Evolutionary conservation across 192 early-diverging fungal genomes (phyloP).

Genomic region (Podila clonocystis): DNA sequence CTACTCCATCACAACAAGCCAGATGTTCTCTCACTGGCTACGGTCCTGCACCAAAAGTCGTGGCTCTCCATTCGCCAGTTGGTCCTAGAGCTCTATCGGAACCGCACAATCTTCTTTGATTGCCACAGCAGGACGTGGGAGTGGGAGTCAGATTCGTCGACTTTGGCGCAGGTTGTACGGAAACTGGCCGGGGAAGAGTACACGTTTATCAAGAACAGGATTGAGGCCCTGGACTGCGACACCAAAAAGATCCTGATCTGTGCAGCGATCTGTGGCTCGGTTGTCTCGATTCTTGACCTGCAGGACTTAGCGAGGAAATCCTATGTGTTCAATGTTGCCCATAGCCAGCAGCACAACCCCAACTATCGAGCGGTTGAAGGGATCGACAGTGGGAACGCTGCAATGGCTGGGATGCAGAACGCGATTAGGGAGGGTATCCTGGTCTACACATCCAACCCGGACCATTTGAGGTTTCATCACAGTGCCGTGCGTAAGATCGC

Average conservation of each 20-base stretch:
- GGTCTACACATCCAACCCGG: slow-evolving; percentile 30
- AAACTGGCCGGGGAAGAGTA: slow-evolving; percentile 46
- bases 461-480: slow-evolving; percentile 32
- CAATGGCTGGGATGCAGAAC: slow-evolving; percentile 44
- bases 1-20: slow-evolving; percentile 22
- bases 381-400: slow-evolving; percentile 16
- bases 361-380: background rate
- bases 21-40: slow-evolving; percentile 27
- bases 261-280: slow-evolving; percentile 33
- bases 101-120: slow-evolving; percentile 35
- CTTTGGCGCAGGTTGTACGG: slow-evolving; percentile 24
- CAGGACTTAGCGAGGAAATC: slow-evolving; percentile 28
- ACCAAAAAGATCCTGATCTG: slow-evolving; percentile 46
- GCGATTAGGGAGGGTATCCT: slow-evolving; percentile 36
- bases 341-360: background rate
- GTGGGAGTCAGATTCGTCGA: slow-evolving; percentile 33
- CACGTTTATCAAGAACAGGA: slow-evolving; percentile 22
- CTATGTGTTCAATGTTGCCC: slow-evolving; percentile 10
- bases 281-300: slow-evolving; percentile 24
- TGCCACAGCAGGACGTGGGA: slow-evolving; percentile 14
- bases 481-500: slow-evolving; percentile 40
- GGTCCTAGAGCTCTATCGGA: slow-evolving; percentile 32
- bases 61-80: slow-evolving; percentile 46
- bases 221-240: slow-evolving; percentile 29
- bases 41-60: slow-evolving; percentile 25